Base-by-base conservation (phyloP, 2,329 filamentous ascomycete genomes). In the Calonectria ilicicola region DNA sequence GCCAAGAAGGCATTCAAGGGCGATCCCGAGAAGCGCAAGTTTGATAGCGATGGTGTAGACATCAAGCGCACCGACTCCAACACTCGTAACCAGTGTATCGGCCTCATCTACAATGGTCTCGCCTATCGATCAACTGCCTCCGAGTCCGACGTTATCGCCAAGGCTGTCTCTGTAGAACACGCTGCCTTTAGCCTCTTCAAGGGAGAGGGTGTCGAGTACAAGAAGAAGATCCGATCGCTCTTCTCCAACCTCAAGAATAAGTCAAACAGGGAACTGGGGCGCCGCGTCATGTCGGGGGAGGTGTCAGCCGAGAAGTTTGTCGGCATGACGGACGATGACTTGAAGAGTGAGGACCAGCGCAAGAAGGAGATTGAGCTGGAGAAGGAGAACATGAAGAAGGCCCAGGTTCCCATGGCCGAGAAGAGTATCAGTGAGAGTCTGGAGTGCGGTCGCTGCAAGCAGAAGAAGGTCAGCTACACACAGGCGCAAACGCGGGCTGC, bases 201-300 rank as follows among this genome's bases (percentile, higher is more conserved):
- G 69, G 92, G 93, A 67, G 93, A 95, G 80, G 93, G 89, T 19
- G 85, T 91, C 58, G 91, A 93, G 63, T 99, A 99, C 89, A 93
- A 93, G 82, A 89, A 89, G 77, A 98, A 98, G 88, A 93, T 98
- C 80, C 94, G 96, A 77, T 97, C 95, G 23, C 91, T 99, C 26
- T 98, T 95, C 86, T 92, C 96, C 83, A 98, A 98, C 82, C 91
- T 99, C 78, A 98, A 98, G 88, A 95, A 95, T 87, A 96, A 94
- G 85, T 93, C 92, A 75, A 98, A 98, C 85, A 89, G 91, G 44
- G 90, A 91, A 73, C 91, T 99, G 51, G 93, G 95, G 65, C 88
- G 89, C 74, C 91, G 92, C 75, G 94, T 99, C 76, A 88, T 98
- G 81, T 87, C 87, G 5, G 95, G 94, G 72, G 91, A 94, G 32